Evolutionary conservation across 2,329 filamentous ascomycete species (phyloP).

Genomic region (Arthrobotrys musiformis): DNA sequence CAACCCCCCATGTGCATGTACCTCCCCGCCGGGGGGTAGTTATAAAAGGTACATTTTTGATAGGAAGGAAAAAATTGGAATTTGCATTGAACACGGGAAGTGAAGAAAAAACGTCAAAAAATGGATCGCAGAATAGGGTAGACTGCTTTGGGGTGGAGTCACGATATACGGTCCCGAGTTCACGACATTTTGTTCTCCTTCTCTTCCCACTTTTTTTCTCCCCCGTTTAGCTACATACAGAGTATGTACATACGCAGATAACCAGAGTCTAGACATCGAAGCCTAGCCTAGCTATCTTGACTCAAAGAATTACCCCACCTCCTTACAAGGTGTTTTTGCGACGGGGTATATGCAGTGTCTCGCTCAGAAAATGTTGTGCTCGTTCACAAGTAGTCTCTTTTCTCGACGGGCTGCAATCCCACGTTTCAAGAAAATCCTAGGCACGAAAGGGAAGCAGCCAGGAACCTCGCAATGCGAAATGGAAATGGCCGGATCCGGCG

Average conservation of each 20-base stretch:
- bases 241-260: constrained; percentile 10
- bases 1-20: constrained; percentile 26
- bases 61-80: constrained; percentile 3
- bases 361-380: constrained; percentile 10
- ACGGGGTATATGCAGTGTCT: too few relatives aligned
- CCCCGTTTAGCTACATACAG: constrained; percentile 2
- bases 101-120: constrained; percentile 17
- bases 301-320: neutral
- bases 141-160: constrained; percentile 43
- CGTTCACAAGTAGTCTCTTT: too few relatives aligned
- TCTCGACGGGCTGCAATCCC: constrained; percentile 3
- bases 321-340: constrained; percentile 6
- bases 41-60: constrained; percentile 19
- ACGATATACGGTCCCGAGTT: constrained; percentile 52
- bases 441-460: constrained; percentile 20
- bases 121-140: neutral
- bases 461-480: too few relatives aligned
- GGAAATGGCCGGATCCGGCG: constrained; percentile 49
- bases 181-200: constrained; percentile 10
- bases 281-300: neutral
- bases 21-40: neutral
- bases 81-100: constrained; percentile 23
- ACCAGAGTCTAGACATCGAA: neutral
- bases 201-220: neutral
- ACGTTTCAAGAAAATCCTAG: constrained; percentile 45